Conservation (phyloP, 148 eudicot species). For the Hydrangea macrophylla region DNA sequence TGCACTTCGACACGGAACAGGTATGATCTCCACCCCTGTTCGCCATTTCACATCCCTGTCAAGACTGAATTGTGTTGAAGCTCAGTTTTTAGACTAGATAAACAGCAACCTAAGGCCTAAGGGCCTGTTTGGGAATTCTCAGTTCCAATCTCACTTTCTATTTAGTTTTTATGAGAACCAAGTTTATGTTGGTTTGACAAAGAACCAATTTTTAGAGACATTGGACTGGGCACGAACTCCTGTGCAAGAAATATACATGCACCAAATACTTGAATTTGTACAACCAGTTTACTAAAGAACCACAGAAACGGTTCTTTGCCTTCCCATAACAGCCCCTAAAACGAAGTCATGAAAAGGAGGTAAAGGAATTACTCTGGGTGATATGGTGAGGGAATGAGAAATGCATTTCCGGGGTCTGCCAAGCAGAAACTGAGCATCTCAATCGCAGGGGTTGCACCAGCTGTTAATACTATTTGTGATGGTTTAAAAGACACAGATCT, state of each 20-base stretch:
- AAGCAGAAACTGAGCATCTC: constrained; percentile 83
- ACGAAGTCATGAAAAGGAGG: background rate
- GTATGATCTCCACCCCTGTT: constrained; percentile 81
- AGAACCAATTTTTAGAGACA: no score
- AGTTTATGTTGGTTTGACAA: no score
- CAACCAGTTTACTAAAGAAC: no score
- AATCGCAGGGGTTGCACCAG: constrained; percentile 68
- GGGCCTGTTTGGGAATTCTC: no score
- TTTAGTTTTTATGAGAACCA: no score
- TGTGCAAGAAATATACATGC: no score
- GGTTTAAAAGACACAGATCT: constrained; percentile 54
- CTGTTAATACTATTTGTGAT: constrained; percentile 61
- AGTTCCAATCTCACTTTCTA: no score
- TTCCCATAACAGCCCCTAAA: no score
- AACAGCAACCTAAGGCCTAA: constrained; percentile 2
- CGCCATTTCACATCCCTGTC: constrained; percentile 91
- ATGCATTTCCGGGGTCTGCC: constrained; percentile 90
- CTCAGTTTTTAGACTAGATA: constrained; percentile 16
- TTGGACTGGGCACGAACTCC: no score
- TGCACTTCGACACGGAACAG: constrained; percentile 90
- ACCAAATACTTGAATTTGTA: no score
- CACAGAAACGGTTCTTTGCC: no score
- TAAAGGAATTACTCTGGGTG: constrained; percentile 58
- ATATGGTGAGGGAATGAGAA: constrained; percentile 92
- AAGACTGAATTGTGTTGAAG: constrained; percentile 40